Base-by-base conservation (phyloP, 345 rosid genomes). In the Aquilaria malaccensis region DNA sequence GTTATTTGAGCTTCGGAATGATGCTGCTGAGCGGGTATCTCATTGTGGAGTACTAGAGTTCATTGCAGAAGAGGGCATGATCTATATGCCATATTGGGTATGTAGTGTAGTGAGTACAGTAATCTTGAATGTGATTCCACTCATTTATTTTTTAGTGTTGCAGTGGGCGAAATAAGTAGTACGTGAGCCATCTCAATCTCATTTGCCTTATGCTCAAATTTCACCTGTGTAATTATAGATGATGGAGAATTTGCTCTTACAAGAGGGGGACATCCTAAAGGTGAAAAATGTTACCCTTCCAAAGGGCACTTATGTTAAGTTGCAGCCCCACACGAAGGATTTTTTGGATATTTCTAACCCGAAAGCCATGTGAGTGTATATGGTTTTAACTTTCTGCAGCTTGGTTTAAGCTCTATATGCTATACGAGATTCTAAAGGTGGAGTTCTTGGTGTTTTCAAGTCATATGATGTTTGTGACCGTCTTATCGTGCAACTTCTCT, bases 21-120 rank as follows among this genome's bases (percentile, higher is more conserved):
- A 65, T 74, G 80, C 83, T 67, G 80, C 82, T 75, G 97, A 83
- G 63, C 83, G 96, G 62, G 85, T 82, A 58, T 88, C 99, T 3
- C 99, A 91, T 65, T 94, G 99, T 85, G 97, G 99, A 49, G 97
- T 94, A 65, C 80, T 94, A 14, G 99, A 94, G 85, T 90, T 94
- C 65, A 85, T 90, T 69, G 97, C 99, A 32, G 97, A 94, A 78
- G 99, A 94, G 81, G 99, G 99, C 74, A 88, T 90, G 96, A 94
- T 94, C 61, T 91, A 91, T 71, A 91, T 94, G 99, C 99, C 99
- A 41, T 94, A 90, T 68, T 94, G 99, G 97, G 96, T 94, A 77
- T 31, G 79, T 62, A 51, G 31, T 69, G 22, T 15, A 22, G 22
- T 22, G 22, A 1, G 22, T 22, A 22, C 22, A 22, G 22, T 22